Base-by-base conservation (phyloP, 2,329 filamentous ascomycete genomes). In the Aureobasidium uvarum region DNA sequence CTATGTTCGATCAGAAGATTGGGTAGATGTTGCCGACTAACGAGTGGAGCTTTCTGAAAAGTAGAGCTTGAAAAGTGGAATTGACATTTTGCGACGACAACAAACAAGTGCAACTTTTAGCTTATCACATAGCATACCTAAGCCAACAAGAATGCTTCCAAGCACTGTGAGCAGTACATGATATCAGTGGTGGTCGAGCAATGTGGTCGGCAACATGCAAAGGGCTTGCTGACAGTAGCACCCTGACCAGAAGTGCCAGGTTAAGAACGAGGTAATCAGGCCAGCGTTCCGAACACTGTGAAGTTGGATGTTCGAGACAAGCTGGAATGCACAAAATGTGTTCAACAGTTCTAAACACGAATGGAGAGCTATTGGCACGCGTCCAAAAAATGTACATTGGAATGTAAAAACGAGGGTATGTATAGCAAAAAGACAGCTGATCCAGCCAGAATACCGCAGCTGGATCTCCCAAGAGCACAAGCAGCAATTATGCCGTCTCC, bases 391-490 rank as follows among this genome's bases (percentile, higher is more conserved):
- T 55, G 52, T 46, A 43, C 55, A 59, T 33, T 46, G 20, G 38
- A 43, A 59, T 59, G 13, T 23, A 3, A 36, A 31, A 59, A 45
- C 38, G 55, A 59, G 55, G 28, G 41, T 45, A 59, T 41, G 38
- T 28, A 28, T 25, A 18, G 31, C 36, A 41, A 43, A 31, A 31
- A 36, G 8, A 13, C 48, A 51, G 25, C 6, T 51, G 25, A 2
- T 51, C 16, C 45, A 48, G 48, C 25, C 25, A 5, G 4, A 28
- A 56, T 11, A 25, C 20, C 23, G 20, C 36, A n/a, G 33, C 52
- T 20, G 8, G 16, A 18, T 10, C 16, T 43, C 28, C 38, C 52
- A 43, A 56, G 16, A 11, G 14, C 23, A 31, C 23, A 41, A n/a
- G 7, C 20, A 56, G 20, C 52, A 18, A 11, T 28, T 25, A 7